Evolutionary conservation across 495 filamentous ascomycete species (phyloP).

Genomic region (Neurospora sp.): DNA sequence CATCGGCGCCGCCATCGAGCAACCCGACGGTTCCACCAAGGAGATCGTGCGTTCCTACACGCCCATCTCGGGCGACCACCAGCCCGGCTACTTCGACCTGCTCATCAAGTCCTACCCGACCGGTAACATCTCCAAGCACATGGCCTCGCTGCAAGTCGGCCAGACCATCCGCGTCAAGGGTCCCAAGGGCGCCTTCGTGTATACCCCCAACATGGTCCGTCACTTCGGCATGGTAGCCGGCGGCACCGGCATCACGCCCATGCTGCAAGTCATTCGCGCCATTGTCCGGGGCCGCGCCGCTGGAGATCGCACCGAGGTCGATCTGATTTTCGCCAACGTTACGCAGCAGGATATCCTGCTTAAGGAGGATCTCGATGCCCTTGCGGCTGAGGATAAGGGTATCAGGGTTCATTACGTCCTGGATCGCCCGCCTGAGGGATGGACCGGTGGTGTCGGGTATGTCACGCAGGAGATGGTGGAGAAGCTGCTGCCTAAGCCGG

Average conservation of each 20-base stretch:
- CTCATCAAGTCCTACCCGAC: conserved; percentile 95
- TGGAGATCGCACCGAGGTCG: conserved; percentile 77
- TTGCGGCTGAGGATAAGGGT: conserved; percentile 62
- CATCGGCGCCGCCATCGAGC: conserved; percentile 63
- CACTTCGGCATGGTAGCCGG: conserved; percentile 97
- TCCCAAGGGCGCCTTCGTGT: conserved; percentile 95
- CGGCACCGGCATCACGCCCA: conserved; percentile 95
- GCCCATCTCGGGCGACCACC: conserved; percentile 84
- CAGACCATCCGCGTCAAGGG: conserved; percentile 82
- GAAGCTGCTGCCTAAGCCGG: conserved; percentile 73
- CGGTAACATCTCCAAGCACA: conserved; percentile 89
- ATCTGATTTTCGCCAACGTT: conserved; percentile 94
- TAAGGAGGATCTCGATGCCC: conserved; percentile 75
- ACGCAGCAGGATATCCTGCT: conserved; percentile 86
- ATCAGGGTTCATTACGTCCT: conserved; percentile 90
- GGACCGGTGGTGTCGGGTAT: conserved; percentile 85
- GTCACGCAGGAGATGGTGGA: conserved; percentile 88
- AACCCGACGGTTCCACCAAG: conserved; percentile 58
- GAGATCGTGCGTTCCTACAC: conserved; percentile 95
- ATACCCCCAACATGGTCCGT: conserved; percentile 86
- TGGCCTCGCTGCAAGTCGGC: conserved; percentile 70
- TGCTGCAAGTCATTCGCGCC: conserved; percentile 90
- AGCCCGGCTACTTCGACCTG: conserved; percentile 91
- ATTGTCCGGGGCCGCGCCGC: conserved; percentile 73
- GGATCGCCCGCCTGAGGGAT: conserved; percentile 86